Base-by-base conservation (phyloP, 495 filamentous ascomycete genomes). In the Hypoxylon cercidicola region DNA sequence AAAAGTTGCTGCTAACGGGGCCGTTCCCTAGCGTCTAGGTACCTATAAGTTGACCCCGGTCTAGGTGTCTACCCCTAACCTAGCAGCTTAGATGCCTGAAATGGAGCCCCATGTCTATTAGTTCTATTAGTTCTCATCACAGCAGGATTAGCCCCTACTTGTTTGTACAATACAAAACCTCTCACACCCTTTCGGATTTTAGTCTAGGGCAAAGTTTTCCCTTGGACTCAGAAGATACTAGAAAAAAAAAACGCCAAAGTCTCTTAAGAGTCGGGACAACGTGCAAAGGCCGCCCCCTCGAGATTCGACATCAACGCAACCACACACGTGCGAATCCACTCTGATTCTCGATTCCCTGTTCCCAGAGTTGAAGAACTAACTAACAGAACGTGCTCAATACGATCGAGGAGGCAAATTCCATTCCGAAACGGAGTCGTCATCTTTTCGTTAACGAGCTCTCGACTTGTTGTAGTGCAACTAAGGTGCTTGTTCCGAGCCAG, bases 381-480 rank as follows among this genome's bases (percentile, higher is more conserved):
- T 28, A 20, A 13, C 44, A 56, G 67, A 73, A 67, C 70, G 70
- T 73, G 70, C 70, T 67, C 46, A 3, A 62, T 16, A 62, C 59
- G 57, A 66, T 71, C 60, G 64, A 68, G 68, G 70, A 73, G 63
- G 64, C 57, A 57, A 70, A 34, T 40, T 47, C 46, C 28, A 32
- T 44, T 50, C 51, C 54, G 64, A 67, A 67, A 62, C 47, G 25
- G 23, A 45, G 46, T 66, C 51, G 50, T 61, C 63, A 45, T 60
- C 3, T 40, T 53, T 59, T 65, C 39, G 23, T 49, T 32, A 11
- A 32, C 30, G 30, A 11, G 8, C 30, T 25, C 55, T 55, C 39
- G 63, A 66, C 48, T 37, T 32, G 25, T 45, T 46, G 35, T 47
- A 48, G 16, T 50, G 4, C 23, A 21, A 59, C 19, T 58, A 13